Percentiles rank a stretch among this genome's conserved stretches.
These are phyloP conservation scores for Agrocybe praecox DNA, from an alignment of 768 basidiomycete genomes.

Conservation along the genomic window DNA sequence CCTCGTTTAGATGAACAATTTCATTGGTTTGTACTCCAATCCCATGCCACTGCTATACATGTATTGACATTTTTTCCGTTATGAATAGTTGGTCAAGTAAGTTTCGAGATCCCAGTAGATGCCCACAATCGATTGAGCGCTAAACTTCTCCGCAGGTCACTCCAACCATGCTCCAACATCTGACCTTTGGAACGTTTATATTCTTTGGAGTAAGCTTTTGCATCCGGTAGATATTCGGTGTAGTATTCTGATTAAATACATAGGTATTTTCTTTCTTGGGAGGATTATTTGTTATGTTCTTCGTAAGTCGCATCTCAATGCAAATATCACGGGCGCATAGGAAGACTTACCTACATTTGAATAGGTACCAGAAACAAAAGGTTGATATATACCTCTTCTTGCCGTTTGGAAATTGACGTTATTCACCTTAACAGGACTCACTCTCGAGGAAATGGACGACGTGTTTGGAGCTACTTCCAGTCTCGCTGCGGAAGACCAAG, in stretches of 20 bases:
- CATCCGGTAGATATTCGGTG: background rate
- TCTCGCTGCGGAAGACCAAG: conserved; percentile 57
- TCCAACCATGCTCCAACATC: conserved; percentile 67
- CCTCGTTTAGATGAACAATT: conserved; percentile 66
- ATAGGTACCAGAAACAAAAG: conserved; percentile 75
- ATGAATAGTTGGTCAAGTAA: conserved; percentile 48
- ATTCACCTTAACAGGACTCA: conserved; percentile 37
- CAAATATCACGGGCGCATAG: no score
- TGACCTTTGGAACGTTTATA: conserved; percentile 73
- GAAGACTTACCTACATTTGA: background rate
- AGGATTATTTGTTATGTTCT: conserved; percentile 64
- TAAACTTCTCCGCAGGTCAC: conserved; percentile 47
- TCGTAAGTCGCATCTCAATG: conserved; percentile 40
- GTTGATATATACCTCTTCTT: conserved; percentile 23
- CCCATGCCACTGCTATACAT: background rate
- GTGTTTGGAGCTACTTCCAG: conserved; percentile 65
- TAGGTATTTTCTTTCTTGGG: conserved; percentile 69
- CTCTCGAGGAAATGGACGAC: conserved; percentile 80
- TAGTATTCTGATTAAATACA: background rate
- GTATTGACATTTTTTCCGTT: conserved; percentile 1
- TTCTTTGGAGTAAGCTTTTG: conserved; percentile 63
- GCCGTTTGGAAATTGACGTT: background rate
- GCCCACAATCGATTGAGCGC: background rate
- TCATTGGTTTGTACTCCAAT: conserved; percentile 50
- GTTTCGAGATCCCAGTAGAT: background rate